These are phyloP conservation scores for Silene latifolia DNA, from an alignment of 148 eudicot genomes.

Conservation along the genomic window DNA sequence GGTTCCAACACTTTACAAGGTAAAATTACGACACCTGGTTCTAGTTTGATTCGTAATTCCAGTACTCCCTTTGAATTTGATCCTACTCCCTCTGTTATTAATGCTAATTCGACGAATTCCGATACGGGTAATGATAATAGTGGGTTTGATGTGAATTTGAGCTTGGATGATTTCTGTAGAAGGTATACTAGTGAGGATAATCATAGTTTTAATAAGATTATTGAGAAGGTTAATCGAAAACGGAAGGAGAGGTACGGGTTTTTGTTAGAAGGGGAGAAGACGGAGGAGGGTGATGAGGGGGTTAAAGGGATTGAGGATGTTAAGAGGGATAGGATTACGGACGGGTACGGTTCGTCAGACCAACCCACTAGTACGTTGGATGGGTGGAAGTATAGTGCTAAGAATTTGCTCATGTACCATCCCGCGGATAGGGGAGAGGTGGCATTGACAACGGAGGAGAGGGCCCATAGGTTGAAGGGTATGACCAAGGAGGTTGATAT, in stretches of 20 bases:
- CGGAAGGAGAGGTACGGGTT: slow-evolving; percentile 64
- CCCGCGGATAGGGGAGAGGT: slow-evolving; percentile 82
- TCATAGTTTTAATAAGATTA: slow-evolving; percentile 63
- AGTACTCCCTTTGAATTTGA: slow-evolving; percentile 54
- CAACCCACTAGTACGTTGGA: slow-evolving; percentile 74
- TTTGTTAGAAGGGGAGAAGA: slow-evolving; percentile 68
- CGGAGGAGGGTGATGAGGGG: slow-evolving; percentile 31
- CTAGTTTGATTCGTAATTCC: slow-evolving; percentile 48
- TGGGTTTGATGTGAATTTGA: slow-evolving; percentile 40
- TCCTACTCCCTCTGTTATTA: slow-evolving; percentile 36
- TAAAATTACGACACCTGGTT: slow-evolving; percentile 62
- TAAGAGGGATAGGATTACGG: slow-evolving; percentile 66
- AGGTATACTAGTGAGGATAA: slow-evolving; percentile 91
- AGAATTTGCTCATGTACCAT: slow-evolving; percentile 89
- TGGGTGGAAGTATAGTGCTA: slow-evolving; percentile 75
- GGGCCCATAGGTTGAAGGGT: slow-evolving; percentile 57
- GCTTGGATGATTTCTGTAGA: slow-evolving; percentile 70
- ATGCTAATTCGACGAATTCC: slow-evolving; percentile 11
- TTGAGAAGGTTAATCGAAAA: slow-evolving; percentile 81
- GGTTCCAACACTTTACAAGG: slow-evolving; percentile 22
- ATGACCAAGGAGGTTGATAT: slow-evolving; percentile 73
- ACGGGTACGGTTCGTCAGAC: slow-evolving; percentile 85
- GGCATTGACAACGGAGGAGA: slow-evolving; percentile 65
- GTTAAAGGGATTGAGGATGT: slow-evolving; percentile 53
- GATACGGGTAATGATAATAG: background rate